Base-by-base conservation (phyloP, 176 grass and related monocot genomes). In the Oryza punctata region DNA sequence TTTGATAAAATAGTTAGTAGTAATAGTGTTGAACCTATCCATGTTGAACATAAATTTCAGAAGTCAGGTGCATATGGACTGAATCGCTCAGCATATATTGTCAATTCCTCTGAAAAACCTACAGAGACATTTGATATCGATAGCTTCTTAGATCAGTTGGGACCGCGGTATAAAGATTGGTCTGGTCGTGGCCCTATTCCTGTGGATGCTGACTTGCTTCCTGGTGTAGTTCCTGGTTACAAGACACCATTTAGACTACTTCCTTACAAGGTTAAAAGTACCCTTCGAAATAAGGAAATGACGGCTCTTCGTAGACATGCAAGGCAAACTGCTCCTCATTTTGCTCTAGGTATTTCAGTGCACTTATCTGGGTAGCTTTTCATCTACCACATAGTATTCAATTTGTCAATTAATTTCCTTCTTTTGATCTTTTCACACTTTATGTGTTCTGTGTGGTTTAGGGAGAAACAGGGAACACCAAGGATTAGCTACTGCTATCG, bases 401-500 rank as follows among this genome's bases (percentile, higher is more conserved):
- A 26, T 78, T 47, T 45, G 77, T 74, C 13, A 41, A 38, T 47
- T 10, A 29, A 24, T 61, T 61, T 57, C 50, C 18, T 4, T 21
- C 12, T 73, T 59, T 73, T 5, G 59, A 47, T 21, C 12, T 73
- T 59, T 73, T 5, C 67, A 47, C n/a, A 15, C 44, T 47, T 74
- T 35, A 10, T 23, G 24, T 44, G 29, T 67, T 18, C 45, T 73
- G 18, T 77, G 46, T 63, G 77, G 67, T 84, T 84, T 80, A 95
- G 96, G 96, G 70, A 91, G 96, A 92, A 95, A 95, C 82, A 95
- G 89, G 71, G 91, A 95, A 79, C 96, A 95, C 76, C 91, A 98
- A 78, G 93, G 96, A 15, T 89, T 98, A 86, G 96, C 96, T 88
- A 70, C 91, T 75, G 93, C 96, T 69, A 94, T 98, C 33, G 85